These are phyloP conservation scores for Kondoa malvinella DNA, from an alignment of 768 basidiomycete genomes.

Conservation along the genomic window DNA sequence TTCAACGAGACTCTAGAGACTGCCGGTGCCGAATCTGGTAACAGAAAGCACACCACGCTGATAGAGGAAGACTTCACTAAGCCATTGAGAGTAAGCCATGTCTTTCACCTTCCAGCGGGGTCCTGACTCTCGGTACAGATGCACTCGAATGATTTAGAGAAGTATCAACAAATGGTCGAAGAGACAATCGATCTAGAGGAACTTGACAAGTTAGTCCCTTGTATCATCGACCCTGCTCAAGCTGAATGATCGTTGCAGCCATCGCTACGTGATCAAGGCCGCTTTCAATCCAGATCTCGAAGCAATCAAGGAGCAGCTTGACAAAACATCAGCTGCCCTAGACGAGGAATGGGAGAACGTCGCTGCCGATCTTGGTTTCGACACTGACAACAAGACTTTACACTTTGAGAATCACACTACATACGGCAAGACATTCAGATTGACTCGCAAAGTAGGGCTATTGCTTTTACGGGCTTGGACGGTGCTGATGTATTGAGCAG, in stretches of 20 bases:
- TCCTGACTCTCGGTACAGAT: neutral
- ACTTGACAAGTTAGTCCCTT: constrained; percentile 35
- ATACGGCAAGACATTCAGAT: constrained; percentile 79
- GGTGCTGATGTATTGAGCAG: constrained; percentile 34
- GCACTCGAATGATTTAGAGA: constrained; percentile 5
- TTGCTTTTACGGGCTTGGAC: neutral
- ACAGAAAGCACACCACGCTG: constrained; percentile 31
- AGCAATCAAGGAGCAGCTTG: constrained; percentile 50
- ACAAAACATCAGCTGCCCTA: constrained; percentile 55
- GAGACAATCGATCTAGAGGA: constrained; percentile 81
- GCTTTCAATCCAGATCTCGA: constrained; percentile 68
- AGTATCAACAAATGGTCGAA: constrained; percentile 56
- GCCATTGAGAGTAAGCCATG: constrained; percentile 41
- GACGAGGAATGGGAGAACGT: constrained; percentile 61
- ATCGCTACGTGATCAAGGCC: constrained; percentile 74
- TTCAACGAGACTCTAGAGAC: constrained; percentile 48
- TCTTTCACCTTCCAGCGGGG: neutral
- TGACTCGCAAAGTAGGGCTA: constrained; percentile 69
- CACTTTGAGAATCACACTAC: constrained; percentile 79
- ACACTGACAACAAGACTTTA: constrained; percentile 72
- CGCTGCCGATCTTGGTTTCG: constrained; percentile 54
- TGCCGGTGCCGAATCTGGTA: constrained; percentile 20
- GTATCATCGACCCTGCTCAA: neutral
- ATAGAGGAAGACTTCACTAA: constrained; percentile 52
- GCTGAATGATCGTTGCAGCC: constrained; percentile 29